A percentile compares a stretch with the other conserved stretches of the same genome.
Conservation (phyloP, 306 rosid species). For the Astragalus glycyphyllos region DNA sequence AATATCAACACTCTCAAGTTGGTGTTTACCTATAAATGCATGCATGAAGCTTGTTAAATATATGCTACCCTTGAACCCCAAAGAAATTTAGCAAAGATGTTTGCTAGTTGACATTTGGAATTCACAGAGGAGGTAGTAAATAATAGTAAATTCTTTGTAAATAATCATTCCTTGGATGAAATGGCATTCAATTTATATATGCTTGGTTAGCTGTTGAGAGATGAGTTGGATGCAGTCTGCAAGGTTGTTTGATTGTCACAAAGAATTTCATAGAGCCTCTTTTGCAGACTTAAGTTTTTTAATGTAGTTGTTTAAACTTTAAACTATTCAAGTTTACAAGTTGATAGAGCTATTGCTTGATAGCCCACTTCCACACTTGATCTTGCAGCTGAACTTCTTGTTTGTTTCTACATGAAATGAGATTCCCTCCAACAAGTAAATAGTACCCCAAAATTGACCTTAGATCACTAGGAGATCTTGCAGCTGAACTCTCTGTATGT, state of each 20-base stretch:
- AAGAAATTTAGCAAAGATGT: not conserved
- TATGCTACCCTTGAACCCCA: not conserved
- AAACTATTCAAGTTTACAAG: not conserved
- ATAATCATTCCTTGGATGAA: not conserved
- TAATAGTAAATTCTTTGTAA: not conserved
- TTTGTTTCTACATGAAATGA: not conserved
- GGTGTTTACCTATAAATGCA: not conserved
- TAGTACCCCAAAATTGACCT: not conserved
- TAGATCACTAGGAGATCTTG: not conserved
- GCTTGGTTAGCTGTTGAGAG: not conserved
- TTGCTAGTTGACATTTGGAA: constrained; percentile 3
- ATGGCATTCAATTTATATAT: not conserved
- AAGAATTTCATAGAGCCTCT: not conserved
- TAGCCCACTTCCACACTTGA: not conserved
- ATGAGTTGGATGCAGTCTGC: not conserved
- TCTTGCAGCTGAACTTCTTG: not conserved
- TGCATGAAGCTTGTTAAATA: not conserved
- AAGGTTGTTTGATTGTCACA: not conserved
- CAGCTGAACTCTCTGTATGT: not conserved
- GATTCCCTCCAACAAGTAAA: not conserved
- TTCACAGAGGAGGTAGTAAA: not conserved
- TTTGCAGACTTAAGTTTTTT: not conserved
- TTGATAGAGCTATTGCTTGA: not conserved
- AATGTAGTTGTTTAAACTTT: not conserved
- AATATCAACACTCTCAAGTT: not conserved